These are phyloP conservation scores for Diplodia mutila DNA, from an alignment of 2,329 filamentous ascomycete species.

Conservation along the genomic window DNA sequence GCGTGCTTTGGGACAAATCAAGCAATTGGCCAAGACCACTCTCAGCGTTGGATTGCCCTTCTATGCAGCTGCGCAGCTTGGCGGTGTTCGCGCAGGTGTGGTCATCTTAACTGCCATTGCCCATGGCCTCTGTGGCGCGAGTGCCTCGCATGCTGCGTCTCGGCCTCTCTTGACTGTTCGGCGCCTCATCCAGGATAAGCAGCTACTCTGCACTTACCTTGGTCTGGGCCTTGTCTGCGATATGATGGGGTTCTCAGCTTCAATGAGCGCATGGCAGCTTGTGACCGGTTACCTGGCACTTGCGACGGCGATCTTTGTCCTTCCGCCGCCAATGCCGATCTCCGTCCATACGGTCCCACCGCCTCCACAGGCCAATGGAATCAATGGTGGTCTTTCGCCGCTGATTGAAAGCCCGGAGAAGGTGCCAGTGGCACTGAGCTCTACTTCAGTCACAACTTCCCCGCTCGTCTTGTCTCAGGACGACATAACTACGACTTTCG, in stretches of 20 bases:
- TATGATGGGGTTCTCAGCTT: constrained; percentile 33
- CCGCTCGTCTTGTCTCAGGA: constrained; percentile 43
- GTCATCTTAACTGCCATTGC: constrained; percentile 52
- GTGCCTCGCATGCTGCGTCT: constrained; percentile 33
- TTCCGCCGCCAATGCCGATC: constrained; percentile 54
- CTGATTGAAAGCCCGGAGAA: constrained; percentile 25
- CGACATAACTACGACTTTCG: constrained; percentile 49
- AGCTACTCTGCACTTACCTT: constrained; percentile 42
- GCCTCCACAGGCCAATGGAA: constrained; percentile 4
- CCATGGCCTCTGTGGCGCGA: constrained; percentile 44
- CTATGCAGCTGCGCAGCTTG: constrained; percentile 60
- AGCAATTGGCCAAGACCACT: constrained; percentile 39
- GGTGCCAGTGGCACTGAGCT: background rate
- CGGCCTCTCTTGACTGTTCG: constrained; percentile 33
- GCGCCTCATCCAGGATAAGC: constrained; percentile 38
- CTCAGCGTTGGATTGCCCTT: constrained; percentile 56
- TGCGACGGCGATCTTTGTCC: constrained; percentile 48
- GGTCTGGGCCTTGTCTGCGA: constrained; percentile 41
- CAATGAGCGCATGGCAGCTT: constrained; percentile 30
- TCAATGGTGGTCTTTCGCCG: constrained; percentile 14
- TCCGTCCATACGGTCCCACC: constrained; percentile 23
- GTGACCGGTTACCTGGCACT: constrained; percentile 54
- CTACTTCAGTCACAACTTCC: constrained; percentile 28
- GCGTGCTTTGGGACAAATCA: constrained; percentile 14
- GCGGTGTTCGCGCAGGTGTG: constrained; percentile 58